These are phyloP conservation scores for Venturia aucupariae DNA, from an alignment of 2,329 filamentous ascomycete genomes.

Conservation along the genomic window DNA sequence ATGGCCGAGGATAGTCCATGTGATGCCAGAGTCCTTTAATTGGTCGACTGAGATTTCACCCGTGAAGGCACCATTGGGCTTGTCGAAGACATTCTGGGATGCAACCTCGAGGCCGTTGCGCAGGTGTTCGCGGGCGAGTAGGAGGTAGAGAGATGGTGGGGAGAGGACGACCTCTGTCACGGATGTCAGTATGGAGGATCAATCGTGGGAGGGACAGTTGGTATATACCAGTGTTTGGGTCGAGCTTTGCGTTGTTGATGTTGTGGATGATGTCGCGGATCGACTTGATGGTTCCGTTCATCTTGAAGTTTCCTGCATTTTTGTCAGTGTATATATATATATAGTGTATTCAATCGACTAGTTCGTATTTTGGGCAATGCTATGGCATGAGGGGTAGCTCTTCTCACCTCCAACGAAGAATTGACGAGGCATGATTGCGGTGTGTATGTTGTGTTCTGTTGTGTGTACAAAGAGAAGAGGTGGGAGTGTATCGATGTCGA, in stretches of 20 bases:
- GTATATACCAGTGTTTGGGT: slow-evolving; percentile 60
- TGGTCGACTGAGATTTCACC: slow-evolving; percentile 91
- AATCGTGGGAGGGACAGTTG: neutral
- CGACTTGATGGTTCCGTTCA: slow-evolving; percentile 82
- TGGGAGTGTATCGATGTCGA: neutral
- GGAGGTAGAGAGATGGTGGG: slow-evolving; percentile 83
- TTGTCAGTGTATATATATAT: neutral
- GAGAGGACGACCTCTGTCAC: slow-evolving; percentile 82
- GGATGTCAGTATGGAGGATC: neutral
- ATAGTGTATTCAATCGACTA: no score
- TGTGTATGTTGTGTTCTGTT: neutral
- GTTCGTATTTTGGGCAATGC: neutral
- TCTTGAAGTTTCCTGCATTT: slow-evolving; percentile 13
- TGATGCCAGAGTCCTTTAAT: slow-evolving; percentile 79
- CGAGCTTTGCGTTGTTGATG: slow-evolving; percentile 77
- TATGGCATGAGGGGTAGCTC: slow-evolving; percentile 2
- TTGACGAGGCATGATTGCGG: slow-evolving; percentile 29
- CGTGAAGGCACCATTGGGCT: slow-evolving; percentile 93
- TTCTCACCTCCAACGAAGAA: slow-evolving; percentile 29
- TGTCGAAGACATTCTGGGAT: slow-evolving; percentile 95
- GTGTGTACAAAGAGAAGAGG: neutral
- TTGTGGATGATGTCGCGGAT: slow-evolving; percentile 86
- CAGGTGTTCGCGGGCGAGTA: slow-evolving; percentile 71
- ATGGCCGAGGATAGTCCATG: slow-evolving; percentile 89
- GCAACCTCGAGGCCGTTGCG: slow-evolving; percentile 72